Percentiles rank a stretch among this genome's conserved stretches.
Evolutionary conservation across 129 eudicot genomes (phyloP).

Genomic region (Flaveria bidentis): DNA sequence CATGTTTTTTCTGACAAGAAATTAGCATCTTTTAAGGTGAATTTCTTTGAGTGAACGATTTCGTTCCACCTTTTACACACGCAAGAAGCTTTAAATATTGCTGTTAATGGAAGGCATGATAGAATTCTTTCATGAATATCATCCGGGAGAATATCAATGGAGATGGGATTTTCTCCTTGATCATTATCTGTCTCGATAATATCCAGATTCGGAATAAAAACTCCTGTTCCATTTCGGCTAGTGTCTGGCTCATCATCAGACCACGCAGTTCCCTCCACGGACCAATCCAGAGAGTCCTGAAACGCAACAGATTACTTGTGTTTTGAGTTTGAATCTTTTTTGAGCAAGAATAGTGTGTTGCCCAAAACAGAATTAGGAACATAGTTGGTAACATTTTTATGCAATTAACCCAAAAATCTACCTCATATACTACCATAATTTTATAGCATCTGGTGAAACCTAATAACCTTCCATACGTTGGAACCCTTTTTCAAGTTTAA

Average conservation of each 20-base stretch:
- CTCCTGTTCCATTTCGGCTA: constrained; percentile 37
- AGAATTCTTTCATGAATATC: constrained; percentile 50
- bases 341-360: too few species aligned
- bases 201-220: constrained; percentile 30
- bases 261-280: constrained; percentile 41
- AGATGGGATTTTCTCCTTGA: constrained; percentile 22
- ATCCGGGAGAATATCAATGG: constrained; percentile 47
- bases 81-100: constrained; percentile 37
- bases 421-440: background rate
- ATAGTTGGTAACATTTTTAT: background rate
- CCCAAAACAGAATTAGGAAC: background rate
- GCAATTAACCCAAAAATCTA: background rate
- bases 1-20: constrained; percentile 38
- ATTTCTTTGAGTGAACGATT: constrained; percentile 42
- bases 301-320: constrained; percentile 11
- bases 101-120: constrained; percentile 45
- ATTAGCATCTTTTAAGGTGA: constrained; percentile 19
- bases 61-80: constrained; percentile 55
- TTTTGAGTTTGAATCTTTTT: too few species aligned
- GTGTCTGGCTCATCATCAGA: constrained; percentile 36
- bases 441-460: background rate
- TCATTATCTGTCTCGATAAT: constrained; percentile 16
- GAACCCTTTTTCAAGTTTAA: background rate
- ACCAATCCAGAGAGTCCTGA: constrained; percentile 36
- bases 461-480: background rate